Evolutionary conservation across 164 flowering plant species (phyloP).

Genomic region (Umbilicus rupestris): DNA sequence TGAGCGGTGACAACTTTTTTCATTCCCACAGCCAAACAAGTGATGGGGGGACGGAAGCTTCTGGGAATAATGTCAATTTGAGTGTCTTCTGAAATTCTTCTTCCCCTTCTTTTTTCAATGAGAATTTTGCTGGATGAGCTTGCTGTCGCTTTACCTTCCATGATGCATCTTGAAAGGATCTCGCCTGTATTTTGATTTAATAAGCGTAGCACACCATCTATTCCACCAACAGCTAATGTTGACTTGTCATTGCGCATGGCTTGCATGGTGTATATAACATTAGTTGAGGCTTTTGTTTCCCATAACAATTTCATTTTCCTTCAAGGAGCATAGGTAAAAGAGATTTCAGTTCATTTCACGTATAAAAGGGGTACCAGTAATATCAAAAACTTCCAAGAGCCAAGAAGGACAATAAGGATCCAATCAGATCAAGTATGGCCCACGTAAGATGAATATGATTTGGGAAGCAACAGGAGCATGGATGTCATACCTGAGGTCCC

Average conservation of each 20-base stretch:
- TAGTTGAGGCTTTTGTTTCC: slow-evolving; percentile 58
- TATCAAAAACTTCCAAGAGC: background rate
- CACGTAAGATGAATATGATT: background rate
- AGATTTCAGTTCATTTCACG: background rate
- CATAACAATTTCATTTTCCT: slow-evolving; percentile 63
- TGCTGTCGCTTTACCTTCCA: slow-evolving; percentile 16
- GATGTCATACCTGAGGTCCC: slow-evolving; percentile 77
- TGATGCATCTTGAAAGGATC: slow-evolving; percentile 42
- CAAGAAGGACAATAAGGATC: background rate
- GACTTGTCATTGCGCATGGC: slow-evolving; percentile 47
- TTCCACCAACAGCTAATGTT: slow-evolving; percentile 66
- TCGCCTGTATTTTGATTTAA: slow-evolving; percentile 57
- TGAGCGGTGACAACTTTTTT: slow-evolving; percentile 77
- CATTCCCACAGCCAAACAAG: slow-evolving; percentile 84
- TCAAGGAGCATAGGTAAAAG: slow-evolving; percentile 10
- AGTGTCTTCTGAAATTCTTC: slow-evolving; percentile 33
- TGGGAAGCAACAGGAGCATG: background rate
- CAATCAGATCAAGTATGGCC: background rate
- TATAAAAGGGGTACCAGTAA: background rate
- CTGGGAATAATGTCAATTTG: slow-evolving; percentile 36
- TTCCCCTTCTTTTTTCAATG: slow-evolving; percentile 31
- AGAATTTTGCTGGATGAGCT: slow-evolving; percentile 9
- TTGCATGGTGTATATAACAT: slow-evolving; percentile 65
- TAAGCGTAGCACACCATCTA: slow-evolving; percentile 73
- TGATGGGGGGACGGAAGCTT: slow-evolving; percentile 50